Percentiles rank a stretch among this genome's conserved stretches.
These are phyloP conservation scores for Musa balbisiana DNA, from an alignment of 202 grass and related monocot species.

Conservation along the genomic window DNA sequence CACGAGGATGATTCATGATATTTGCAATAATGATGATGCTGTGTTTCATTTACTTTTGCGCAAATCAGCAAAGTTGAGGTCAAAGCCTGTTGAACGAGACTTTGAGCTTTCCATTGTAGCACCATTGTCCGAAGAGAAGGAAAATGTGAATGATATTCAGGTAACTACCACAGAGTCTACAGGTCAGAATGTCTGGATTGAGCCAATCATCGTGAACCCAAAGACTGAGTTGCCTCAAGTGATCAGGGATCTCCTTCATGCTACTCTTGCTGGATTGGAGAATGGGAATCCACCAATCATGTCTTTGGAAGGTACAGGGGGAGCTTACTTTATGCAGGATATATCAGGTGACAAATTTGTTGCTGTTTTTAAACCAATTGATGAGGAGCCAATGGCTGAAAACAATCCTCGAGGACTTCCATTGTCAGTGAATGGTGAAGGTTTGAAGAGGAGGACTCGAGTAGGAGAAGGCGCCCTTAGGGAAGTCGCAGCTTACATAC, in stretches of 20 bases:
- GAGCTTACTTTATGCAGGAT: slow-evolving; percentile 49
- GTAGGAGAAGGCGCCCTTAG: slow-evolving; percentile 55
- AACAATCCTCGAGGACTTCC: slow-evolving; percentile 55
- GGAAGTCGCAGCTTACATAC: slow-evolving; percentile 68
- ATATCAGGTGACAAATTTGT: slow-evolving; percentile 17
- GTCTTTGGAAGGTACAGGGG: slow-evolving; percentile 43
- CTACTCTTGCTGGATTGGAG: slow-evolving; percentile 31
- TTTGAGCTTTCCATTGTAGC: slow-evolving; percentile 41
- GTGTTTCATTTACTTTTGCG: slow-evolving; percentile 48
- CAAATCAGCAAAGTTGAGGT: slow-evolving; percentile 26
- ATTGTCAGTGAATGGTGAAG: slow-evolving; percentile 48
- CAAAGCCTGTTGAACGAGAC: slow-evolving; percentile 22
- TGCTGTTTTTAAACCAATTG: slow-evolving; percentile 48
- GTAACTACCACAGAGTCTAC: neutral
- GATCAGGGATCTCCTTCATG: slow-evolving; percentile 18
- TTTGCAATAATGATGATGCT: slow-evolving; percentile 42
- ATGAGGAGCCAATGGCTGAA: slow-evolving; percentile 52
- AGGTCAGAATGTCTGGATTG: slow-evolving; percentile 15
- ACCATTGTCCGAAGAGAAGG: slow-evolving; percentile 4
- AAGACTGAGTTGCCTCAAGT: slow-evolving; percentile 7
- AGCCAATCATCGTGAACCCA: slow-evolving; percentile 21
- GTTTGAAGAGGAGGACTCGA: slow-evolving; percentile 61
- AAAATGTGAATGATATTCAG: neutral
- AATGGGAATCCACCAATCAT: slow-evolving; percentile 28
- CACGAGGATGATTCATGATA: slow-evolving; percentile 37